Conservation (phyloP, 352 stramenopile species). For the Phytophthora fragariaefolia region DNA sequence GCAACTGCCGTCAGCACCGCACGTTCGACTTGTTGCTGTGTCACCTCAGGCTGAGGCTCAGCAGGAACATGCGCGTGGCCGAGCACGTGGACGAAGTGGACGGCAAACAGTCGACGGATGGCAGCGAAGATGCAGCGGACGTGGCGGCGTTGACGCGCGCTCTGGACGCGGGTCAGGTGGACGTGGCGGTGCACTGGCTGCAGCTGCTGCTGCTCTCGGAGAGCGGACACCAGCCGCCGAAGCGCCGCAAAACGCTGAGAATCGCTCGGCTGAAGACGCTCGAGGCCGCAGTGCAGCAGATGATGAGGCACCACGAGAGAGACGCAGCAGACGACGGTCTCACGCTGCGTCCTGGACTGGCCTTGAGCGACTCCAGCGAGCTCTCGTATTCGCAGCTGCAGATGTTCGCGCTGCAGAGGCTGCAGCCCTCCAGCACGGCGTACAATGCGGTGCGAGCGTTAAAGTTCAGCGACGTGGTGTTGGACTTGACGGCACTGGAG, state of each 20-base stretch:
- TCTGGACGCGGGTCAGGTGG: constrained; percentile 44
- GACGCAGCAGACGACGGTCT: constrained; percentile 5
- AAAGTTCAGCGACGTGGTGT: constrained; percentile 22
- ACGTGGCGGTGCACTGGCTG: constrained; percentile 47
- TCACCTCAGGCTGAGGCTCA: not conserved
- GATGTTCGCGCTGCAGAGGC: constrained; percentile 60
- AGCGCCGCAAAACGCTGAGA: not conserved
- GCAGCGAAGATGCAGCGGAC: not conserved
- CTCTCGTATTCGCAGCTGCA: constrained; percentile 65
- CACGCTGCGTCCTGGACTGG: constrained; percentile 25
- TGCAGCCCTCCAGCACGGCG: constrained; percentile 48
- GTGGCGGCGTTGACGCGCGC: constrained; percentile 25
- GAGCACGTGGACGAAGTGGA: constrained; percentile 31
- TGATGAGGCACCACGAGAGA: constrained; percentile 19
- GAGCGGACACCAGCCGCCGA: not conserved
- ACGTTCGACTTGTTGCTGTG: not conserved
- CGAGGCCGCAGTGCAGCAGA: constrained; percentile 17
- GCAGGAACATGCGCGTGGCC: not conserved
- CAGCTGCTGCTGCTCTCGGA: constrained; percentile 43
- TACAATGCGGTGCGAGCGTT: constrained; percentile 62
- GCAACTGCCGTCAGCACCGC: constrained; percentile 12
- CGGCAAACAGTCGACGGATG: not conserved
- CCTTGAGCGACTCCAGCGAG: constrained; percentile 9
- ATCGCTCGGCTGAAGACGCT: constrained; percentile 25
- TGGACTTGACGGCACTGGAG: constrained; percentile 32